Conservation (phyloP, 2,329 filamentous ascomycete species). For the Escovopsis sp. region DNA sequence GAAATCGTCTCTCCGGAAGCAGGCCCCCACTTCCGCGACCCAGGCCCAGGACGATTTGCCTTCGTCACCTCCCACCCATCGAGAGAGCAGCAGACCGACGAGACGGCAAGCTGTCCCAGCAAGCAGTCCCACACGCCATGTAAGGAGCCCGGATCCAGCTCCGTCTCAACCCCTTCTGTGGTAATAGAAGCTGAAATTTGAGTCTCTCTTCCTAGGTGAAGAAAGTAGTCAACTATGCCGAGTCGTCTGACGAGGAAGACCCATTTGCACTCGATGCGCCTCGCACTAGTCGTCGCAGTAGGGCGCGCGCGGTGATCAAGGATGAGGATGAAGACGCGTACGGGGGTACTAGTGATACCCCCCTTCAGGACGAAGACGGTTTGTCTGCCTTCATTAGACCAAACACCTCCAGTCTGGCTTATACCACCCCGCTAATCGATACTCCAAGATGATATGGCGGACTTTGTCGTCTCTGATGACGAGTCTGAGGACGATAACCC, state of each 20-base stretch:
- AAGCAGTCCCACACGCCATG: constrained; percentile 71
- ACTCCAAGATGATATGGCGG: constrained; percentile 51
- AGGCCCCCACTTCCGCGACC: constrained; percentile 35
- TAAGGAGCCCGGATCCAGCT: constrained; percentile 22
- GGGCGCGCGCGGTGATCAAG: constrained; percentile 43
- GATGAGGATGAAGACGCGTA: constrained; percentile 60
- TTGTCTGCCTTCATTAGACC: constrained; percentile 24
- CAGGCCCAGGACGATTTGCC: constrained; percentile 1
- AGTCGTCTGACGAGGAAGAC: constrained; percentile 69
- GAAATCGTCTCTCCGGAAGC: constrained; percentile 51
- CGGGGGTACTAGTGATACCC: constrained; percentile 46
- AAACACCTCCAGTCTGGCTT: not conserved
- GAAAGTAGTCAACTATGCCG: constrained; percentile 61
- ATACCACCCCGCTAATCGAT: constrained; percentile 2
- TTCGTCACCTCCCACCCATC: not conserved
- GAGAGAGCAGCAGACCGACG: not conserved
- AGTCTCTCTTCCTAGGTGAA: constrained; percentile 25
- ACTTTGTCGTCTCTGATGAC: constrained; percentile 80
- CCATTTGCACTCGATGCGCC: constrained; percentile 38
- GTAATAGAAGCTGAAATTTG: not conserved
- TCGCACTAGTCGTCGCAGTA: constrained; percentile 23
- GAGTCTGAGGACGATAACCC: constrained; percentile 55
- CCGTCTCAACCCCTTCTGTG: not conserved
- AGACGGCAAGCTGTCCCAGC: constrained; percentile 15
- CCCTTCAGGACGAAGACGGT: constrained; percentile 46